Evolutionary conservation across 1,139 yeast genomes (phyloP), one percentile per base, ranked within the genome.

Genomic region (Suhomyces bribrorum): DNA sequence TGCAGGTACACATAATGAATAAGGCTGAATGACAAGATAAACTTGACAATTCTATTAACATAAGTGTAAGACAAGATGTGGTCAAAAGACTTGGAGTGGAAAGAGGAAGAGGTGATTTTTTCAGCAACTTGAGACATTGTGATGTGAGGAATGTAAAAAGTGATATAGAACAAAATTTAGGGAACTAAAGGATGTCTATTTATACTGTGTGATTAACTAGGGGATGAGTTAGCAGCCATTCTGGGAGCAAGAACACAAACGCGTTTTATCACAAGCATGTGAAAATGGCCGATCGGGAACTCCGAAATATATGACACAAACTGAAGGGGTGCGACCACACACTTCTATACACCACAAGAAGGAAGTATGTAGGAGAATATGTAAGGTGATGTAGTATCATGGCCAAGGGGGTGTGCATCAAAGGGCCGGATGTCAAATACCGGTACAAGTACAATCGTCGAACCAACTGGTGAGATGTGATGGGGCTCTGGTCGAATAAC

Each of bases 21-120:
- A 17, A 66, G 31, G 26, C 51, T 46, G 50, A 57, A 62, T 17
- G 68, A 54, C 30, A 65, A 58, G 35, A 61, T 44, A 44, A 46
- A 63, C 22, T 53, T 46, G 31, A 49, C 48, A 14, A 56, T 34
- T 16, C 53, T 43, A 34, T 59, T 46, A 28, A 70, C 61, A 14
- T 57, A 43, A 7, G 65, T 48, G 54, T 71, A 71, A 2, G 66
- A 56, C 37, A 52, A 49, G 37, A 71, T 40, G 49, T 71, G 76
- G 30, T 53, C 46, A 28, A 66, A 36, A n/a, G 72, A 49, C 48
- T 63, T 60, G 35, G 75, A 69, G 35, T 59, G 48, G 50, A 64
- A 64, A 26, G 49, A 44, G 24, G 36, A 23, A 18, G 50, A 41
- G 14, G 35, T 32, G 12, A 35, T 15, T 24, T 41, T 38, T 5